Evolutionary conservation across 257 asterid genomes (phyloP), one percentile per base, ranked within the genome.

Genomic region (Galeopsis tetrahit): DNA sequence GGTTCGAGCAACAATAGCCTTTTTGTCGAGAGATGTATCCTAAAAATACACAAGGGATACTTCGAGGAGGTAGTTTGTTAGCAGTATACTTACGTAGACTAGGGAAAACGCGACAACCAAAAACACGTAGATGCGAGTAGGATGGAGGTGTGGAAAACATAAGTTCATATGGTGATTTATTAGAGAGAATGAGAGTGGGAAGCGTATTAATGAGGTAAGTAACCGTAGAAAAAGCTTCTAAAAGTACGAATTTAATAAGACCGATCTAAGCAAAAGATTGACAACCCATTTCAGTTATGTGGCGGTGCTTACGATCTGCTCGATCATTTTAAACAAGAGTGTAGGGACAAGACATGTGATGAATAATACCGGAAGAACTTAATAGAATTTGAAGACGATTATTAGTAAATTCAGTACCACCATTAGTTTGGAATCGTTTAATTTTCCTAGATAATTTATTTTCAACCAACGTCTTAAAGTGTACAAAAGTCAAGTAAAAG

Each of bases 201-300:
- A 51, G 34, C 6, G 48, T 9, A 3, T 68, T 68, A n/a, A 68
- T 68, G 5, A 52, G 14, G 15, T 49, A 68, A 36, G 52, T 63
- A 0, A 49, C 34, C 0, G 36, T 13, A n/a, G 32, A 2, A n/a
- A 68, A 68, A 32, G 73, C 49, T 11, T 51, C 35, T n/a, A n/a
- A n/a, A n/a, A n/a, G n/a, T n/a, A n/a, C n/a, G n/a, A 11, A 55
- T 8, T 63, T 34, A 68, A 11, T 17, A 52, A 51, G 7, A 38
- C 63, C 5, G 10, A n/a, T 14, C 63, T 63, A 68, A 49, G 10
- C 63, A 10, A 3, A 34, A 9, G 11, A 4, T 2, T 43, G 49
- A 43, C 3, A 21, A 13, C 73, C 48, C 2, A 14, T 68, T 34
- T 68, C 32, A 51, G 63, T 28, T 2, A 57, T 57, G 3, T 57